These are phyloP conservation scores for Leishmania martiniquensis DNA, from an alignment of 208 protist genomes.

Conservation along the genomic window DNA sequence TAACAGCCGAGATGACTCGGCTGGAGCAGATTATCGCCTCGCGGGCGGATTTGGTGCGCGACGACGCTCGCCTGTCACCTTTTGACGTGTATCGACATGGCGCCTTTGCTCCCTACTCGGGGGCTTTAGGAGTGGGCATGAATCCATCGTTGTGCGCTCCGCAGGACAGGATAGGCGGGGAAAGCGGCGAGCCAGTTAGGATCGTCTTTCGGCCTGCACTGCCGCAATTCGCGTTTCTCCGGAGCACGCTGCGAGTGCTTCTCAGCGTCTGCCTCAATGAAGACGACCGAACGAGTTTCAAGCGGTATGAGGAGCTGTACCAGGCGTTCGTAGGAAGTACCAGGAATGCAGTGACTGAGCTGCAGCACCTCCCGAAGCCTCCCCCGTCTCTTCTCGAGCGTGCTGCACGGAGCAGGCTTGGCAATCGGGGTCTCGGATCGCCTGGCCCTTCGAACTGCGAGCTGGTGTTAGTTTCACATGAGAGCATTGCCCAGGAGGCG, in stretches of 20 bases:
- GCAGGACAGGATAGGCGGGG: constrained; percentile 4
- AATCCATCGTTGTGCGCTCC: background rate
- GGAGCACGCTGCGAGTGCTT: constrained; percentile 60
- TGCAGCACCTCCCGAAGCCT: constrained; percentile 50
- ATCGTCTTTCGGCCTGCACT: constrained; percentile 79
- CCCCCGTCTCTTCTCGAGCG: constrained; percentile 1
- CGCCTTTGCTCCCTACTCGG: constrained; percentile 13
- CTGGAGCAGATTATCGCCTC: constrained; percentile 42
- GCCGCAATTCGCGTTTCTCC: constrained; percentile 63
- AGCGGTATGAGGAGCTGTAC: constrained; percentile 61
- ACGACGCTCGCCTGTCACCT: constrained; percentile 25
- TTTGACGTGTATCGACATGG: constrained; percentile 37
- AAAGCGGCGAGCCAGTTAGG: constrained; percentile 22
- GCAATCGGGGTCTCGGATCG: background rate
- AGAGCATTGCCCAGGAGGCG: constrained; percentile 11
- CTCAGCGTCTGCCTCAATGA: constrained; percentile 70
- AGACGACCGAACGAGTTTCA: constrained; percentile 64
- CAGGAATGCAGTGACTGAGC: constrained; percentile 36
- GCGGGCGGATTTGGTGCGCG: constrained; percentile 2
- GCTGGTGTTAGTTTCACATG: constrained; percentile 18
- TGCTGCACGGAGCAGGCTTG: background rate
- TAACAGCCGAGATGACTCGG: constrained; percentile 54
- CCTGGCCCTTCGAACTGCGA: constrained; percentile 6
- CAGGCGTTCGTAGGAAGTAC: constrained; percentile 37
- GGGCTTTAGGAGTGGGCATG: constrained; percentile 3